Conservation (phyloP, 192 early-diverging fungal genomes). For the Entomortierella chlamydospora region DNA sequence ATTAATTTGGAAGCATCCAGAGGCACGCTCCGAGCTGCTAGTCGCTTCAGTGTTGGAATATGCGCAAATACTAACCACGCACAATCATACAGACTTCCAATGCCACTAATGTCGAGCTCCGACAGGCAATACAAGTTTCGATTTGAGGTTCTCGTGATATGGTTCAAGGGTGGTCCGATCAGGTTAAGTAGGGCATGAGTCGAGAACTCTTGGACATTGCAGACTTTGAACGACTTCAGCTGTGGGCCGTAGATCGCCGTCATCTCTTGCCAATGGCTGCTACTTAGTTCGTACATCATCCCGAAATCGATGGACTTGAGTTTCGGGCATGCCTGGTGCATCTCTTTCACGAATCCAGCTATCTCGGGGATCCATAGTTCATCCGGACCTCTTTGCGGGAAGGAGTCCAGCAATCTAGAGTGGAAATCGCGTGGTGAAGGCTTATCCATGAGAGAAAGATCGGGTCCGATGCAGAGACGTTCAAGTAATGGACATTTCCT, state of each 20-base stretch:
- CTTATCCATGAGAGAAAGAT: background rate
- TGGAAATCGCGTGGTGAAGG: background rate
- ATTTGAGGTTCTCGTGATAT: background rate
- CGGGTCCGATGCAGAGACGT: background rate
- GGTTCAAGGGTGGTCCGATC: slow-evolving; percentile 2
- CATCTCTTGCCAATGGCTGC: slow-evolving; percentile 1
- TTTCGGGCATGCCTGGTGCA: slow-evolving; percentile 1
- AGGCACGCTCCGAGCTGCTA: background rate
- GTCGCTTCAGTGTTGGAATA: slow-evolving; percentile 1
- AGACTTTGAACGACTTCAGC: slow-evolving; percentile 13
- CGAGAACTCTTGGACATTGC: background rate
- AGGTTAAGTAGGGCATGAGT: background rate
- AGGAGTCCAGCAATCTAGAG: background rate
- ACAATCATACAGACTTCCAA: background rate
- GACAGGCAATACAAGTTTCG: background rate
- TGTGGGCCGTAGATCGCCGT: background rate
- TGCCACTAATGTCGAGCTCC: slow-evolving; percentile 8
- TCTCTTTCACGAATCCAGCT: background rate
- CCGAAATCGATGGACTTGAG: slow-evolving; percentile 11
- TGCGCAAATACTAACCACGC: background rate
- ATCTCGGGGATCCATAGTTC: background rate
- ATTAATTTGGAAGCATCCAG: slow-evolving; percentile 3
- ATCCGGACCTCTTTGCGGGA: background rate
- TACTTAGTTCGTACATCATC: background rate
- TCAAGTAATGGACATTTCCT: slow-evolving; percentile 4